Evolutionary conservation across 805 yeast species (phyloP).

Genomic region (Groenewaldozyma salmanticensis): DNA sequence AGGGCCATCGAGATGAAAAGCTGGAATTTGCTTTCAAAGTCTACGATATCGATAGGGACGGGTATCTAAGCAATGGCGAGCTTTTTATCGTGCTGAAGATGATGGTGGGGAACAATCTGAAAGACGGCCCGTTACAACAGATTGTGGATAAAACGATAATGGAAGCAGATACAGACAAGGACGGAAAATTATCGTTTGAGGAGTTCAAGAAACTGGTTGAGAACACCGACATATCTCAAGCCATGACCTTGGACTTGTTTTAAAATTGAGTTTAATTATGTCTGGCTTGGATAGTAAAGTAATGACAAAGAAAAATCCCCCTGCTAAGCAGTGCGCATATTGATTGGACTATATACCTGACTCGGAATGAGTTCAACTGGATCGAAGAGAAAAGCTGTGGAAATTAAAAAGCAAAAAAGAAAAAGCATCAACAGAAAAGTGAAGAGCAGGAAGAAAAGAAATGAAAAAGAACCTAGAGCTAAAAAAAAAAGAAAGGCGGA

Average conservation of each 20-base stretch:
- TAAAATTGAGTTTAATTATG: too few species aligned
- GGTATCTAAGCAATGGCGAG: conserved; percentile 92
- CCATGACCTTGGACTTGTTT: conserved; percentile 27
- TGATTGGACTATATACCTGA: too few species aligned
- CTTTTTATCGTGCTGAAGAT: conserved; percentile 81
- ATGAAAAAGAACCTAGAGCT: too few species aligned
- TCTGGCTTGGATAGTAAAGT: too few species aligned
- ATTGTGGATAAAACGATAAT: conserved; percentile 93
- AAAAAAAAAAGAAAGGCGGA: too few species aligned
- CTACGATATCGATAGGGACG: conserved; percentile 93
- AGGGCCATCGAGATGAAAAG: conserved; percentile 72
- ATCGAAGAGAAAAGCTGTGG: too few species aligned
- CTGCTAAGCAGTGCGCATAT: too few species aligned
- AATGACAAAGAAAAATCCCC: too few species aligned
- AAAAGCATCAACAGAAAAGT: too few species aligned
- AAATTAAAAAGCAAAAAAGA: too few species aligned
- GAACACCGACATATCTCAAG: conserved; percentile 29
- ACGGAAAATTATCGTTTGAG: conserved; percentile 72
- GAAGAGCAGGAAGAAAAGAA: too few species aligned
- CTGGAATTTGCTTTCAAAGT: conserved; percentile 83
- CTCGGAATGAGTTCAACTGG: too few species aligned
- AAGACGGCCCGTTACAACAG: conserved; percentile 84
- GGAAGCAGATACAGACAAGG: conserved; percentile 86
- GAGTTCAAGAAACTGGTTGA: conserved; percentile 58
- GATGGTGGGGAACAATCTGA: conserved; percentile 93